Base-by-base conservation (phyloP, 768 basidiomycete species). In the Trametes punicea region DNA sequence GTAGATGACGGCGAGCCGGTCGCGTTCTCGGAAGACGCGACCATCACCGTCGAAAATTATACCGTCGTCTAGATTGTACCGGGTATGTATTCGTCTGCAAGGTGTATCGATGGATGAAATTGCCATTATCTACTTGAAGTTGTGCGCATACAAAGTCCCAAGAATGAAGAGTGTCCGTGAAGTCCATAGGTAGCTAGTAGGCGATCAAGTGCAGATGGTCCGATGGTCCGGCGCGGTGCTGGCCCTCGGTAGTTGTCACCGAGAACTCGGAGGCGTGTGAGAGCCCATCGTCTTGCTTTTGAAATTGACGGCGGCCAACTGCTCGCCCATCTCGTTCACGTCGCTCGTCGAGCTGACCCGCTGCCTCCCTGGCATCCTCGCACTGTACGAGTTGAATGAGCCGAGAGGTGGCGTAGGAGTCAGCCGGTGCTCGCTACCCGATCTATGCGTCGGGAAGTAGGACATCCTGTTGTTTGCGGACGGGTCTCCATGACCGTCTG, bases 1-100 rank as follows among this genome's bases (percentile, higher is more conserved):
- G 72, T 84, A 20, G 79, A 73, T 21, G 70, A 68, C 30, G 74
- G 74, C 3, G 81, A 79, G 42, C 72, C 78, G n/a, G 75, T 78
- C 36, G 73, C 74, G 8, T 83, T 75, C 73, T 80, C 78, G 16
- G 75, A 81, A 65, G 81, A 83, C 56, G 75, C 74, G 55, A 73
- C 77, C 26, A 66, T 83, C 48, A 66, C 67, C 25, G 74, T 79
- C 30, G 82, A 83, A 55, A 74, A 74, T 46, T 84, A 80, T 65
- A 69, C 72, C 59, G 76, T 84, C 31, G 70, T 69, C 49, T 70
- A 67, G 56, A 50, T 38, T 20, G 34, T 7, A 10, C 25, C 30
- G 46, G 6, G 33, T 53, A 53, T 58, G 57, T 58, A 58, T 58
- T 58, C 51, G 46, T 42, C 31, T 48, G 18, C 42, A 40, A 36